phyloP scores from a whole-genome alignment of 1,284 basidiomycete species.

The Marasmius fiardii region DNA sequence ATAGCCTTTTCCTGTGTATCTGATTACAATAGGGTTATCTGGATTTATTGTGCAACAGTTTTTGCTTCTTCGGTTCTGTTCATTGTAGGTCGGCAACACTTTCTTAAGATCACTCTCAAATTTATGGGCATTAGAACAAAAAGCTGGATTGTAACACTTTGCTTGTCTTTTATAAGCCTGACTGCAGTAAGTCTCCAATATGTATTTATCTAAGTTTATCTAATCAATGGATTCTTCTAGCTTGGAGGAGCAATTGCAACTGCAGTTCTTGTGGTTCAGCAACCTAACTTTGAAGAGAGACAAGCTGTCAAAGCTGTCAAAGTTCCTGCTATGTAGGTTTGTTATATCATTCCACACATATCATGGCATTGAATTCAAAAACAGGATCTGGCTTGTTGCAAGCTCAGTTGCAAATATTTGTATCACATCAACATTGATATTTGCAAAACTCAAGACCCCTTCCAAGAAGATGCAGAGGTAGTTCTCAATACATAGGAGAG shows the following conservation, averaged over 20 bases:
- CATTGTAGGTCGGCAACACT: not conserved
- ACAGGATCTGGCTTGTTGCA: not conserved
- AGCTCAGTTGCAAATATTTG: not conserved
- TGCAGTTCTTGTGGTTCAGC: not conserved
- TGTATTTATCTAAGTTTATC: not conserved
- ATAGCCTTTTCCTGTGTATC: not conserved
- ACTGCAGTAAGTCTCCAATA: not conserved
- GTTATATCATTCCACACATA: not conserved
- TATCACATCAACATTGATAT: not conserved
- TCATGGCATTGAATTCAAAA: not conserved
- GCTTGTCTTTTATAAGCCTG: not conserved
- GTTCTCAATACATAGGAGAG: not conserved
- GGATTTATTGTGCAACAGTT: not conserved
- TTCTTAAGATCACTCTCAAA: not conserved
- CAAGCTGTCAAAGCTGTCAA: not conserved
- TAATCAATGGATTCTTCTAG: not conserved
- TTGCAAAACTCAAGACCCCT: not conserved
- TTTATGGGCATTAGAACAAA: not conserved
- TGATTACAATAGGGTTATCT: not conserved
- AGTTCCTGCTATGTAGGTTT: not conserved
- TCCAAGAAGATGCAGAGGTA: not conserved
- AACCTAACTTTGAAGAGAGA: not conserved
- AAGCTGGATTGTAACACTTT: not conserved
- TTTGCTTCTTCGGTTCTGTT: not conserved
- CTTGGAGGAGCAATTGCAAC: not conserved